Evolutionary conservation across 2,329 filamentous ascomycete genomes (phyloP).

Genomic region (Colletotrichum navitas): DNA sequence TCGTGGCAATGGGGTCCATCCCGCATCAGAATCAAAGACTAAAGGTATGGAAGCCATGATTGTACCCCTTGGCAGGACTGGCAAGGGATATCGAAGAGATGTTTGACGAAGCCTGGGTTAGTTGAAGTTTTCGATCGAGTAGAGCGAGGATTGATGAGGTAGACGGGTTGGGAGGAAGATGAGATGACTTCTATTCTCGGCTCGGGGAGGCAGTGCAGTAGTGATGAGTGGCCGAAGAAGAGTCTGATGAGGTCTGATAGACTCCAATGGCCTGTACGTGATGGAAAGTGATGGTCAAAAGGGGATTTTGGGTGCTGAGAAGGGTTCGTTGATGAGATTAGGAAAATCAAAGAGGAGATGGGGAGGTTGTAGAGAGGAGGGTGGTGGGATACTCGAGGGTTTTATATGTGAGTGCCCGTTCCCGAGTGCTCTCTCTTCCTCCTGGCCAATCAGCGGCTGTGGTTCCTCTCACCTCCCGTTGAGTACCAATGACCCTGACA

Average conservation of each 20-base stretch:
- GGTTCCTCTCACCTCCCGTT: conserved; percentile 19
- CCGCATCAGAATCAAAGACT: not conserved
- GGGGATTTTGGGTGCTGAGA: not conserved
- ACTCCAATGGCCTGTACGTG: not conserved
- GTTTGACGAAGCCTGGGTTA: not conserved
- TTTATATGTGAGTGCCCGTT: conserved; percentile 42
- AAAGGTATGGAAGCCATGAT: conserved; percentile 25
- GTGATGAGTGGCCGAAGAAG: not conserved
- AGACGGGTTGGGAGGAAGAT: not conserved
- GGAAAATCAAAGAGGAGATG: conserved; percentile 22
- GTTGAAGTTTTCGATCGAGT: not conserved
- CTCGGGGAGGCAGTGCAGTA: not conserved
- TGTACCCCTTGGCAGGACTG: not conserved
- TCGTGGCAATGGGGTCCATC: not conserved
- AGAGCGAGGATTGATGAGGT: not conserved
- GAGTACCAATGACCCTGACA: conserved; percentile 19
- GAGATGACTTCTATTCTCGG: not conserved
- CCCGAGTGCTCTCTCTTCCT: conserved; percentile 25
- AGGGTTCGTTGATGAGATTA: conserved; percentile 22
- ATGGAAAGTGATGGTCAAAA: conserved; percentile 28
- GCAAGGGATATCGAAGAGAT: not conserved
- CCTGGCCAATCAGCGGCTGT: conserved; percentile 37
- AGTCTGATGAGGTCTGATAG: conserved; percentile 13
- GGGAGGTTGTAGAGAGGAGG: conserved; percentile 32
- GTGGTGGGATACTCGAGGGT: conserved; percentile 38